Evolutionary conservation across 108 stramenopile species (phyloP).

Genomic region (Epipyxis sp.): DNA sequence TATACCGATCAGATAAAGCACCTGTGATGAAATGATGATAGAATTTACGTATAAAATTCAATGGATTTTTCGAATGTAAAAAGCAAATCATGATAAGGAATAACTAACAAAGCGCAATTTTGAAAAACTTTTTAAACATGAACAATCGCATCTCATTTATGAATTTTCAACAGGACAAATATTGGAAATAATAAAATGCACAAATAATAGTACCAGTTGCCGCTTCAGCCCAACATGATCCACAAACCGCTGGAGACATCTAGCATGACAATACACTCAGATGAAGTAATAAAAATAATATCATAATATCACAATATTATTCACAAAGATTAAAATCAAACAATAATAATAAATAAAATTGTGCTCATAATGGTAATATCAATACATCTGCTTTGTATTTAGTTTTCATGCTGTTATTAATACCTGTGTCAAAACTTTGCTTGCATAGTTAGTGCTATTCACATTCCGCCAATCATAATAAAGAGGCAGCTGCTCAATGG

Average conservation of each 20-base stretch:
- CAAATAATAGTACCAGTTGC: constrained; percentile 47
- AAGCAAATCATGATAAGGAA: background rate
- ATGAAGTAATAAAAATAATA: too few species aligned
- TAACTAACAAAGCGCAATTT: too few species aligned
- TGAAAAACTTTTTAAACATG: too few species aligned
- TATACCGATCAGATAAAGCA: constrained; percentile 12
- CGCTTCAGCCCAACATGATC: constrained; percentile 87
- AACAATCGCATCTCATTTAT: background rate
- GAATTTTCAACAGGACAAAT: background rate
- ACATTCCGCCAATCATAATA: constrained; percentile 73
- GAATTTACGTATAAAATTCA: too few species aligned
- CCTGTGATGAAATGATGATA: background rate
- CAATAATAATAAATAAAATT: too few species aligned
- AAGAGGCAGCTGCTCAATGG: constrained; percentile 60
- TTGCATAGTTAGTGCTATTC: constrained; percentile 64
- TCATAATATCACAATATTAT: too few species aligned
- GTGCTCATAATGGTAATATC: too few species aligned
- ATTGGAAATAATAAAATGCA: background rate
- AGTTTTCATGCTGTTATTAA: too few species aligned
- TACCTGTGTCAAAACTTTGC: constrained; percentile 78
- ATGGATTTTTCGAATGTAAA: too few species aligned
- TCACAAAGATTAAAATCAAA: too few species aligned
- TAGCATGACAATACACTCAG: too few species aligned
- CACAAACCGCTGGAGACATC: constrained; percentile 45
- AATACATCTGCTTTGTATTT: too few species aligned